Base-by-base conservation (phyloP, 805 yeast genomes). In the Wickerhamiella azyma region DNA sequence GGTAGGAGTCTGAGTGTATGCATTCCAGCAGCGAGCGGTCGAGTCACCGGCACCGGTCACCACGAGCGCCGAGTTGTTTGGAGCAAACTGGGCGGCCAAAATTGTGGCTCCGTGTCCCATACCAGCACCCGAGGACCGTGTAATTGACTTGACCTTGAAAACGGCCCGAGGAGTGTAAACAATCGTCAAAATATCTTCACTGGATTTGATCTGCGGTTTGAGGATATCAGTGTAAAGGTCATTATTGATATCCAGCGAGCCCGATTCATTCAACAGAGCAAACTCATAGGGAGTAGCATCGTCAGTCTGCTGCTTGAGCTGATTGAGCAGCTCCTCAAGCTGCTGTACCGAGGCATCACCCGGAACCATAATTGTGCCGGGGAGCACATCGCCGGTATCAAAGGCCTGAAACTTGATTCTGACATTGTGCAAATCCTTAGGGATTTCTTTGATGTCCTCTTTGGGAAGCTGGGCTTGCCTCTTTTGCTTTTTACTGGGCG, bases 31-130 rank as follows among this genome's bases (percentile, higher is more conserved):
- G 59, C 97, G 71, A 2, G 97, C 96, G 8, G 97, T 88, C 32
- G 81, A 76, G 63, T 92, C 98, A 39, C 98, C 98, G 5, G 96
- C 85, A 32, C 98, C 98, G 0, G 96, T 82, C 36, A 84, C 92
- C 81, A 88, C 77, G 54, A 84, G 70, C 2, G 88, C 72, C 14
- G 89, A 76, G 14, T 88, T 79, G 57, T 82, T 72, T 26, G 98
- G 98, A 1, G 98, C 94, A 71, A 92, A 92, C 51, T 83, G 88
- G 37, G 92, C 81, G 49, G 96, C 84, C 52, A 92, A 67, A 50
- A 92, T 85, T 0, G 97, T 92, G 2, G 94, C 76, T 1, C 95
- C 95, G 60, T 92, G 98, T 5, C 98, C 98, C 1, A 94, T 76
- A 45, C 92, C 89, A 0, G 96, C 86, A 9, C 94, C 88, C 4